A percentile compares a stretch with the other conserved stretches of the same genome.
phyloP scores from a whole-genome alignment of 2,329 filamentous ascomycete species.

The Aspergillus phoenicis region DNA sequence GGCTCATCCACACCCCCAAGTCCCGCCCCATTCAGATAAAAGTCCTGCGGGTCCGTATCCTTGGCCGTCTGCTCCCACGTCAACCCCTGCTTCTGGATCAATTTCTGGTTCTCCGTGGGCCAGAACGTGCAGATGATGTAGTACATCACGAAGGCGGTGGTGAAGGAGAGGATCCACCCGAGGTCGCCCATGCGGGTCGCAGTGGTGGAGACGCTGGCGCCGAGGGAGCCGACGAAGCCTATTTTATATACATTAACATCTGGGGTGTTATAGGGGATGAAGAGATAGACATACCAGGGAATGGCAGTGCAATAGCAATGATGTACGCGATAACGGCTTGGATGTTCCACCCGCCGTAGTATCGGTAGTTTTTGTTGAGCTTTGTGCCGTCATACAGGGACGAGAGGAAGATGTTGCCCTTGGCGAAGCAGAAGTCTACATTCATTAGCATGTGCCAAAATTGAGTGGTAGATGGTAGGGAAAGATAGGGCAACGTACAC shows the following conservation, averaged over 20 bases:
- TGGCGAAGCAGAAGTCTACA: conserved; percentile 1
- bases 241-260: background rate
- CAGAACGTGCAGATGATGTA: conserved; percentile 1
- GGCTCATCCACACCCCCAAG: background rate
- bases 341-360: conserved; percentile 6
- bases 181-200: conserved; percentile 7
- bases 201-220: background rate
- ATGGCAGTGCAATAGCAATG: conserved; percentile 4
- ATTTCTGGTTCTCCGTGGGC: conserved; percentile 1
- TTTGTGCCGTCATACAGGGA: conserved; percentile 4
- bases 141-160: background rate
- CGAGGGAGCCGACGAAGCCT: conserved; percentile 6
- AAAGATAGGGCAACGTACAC: background rate
- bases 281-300: background rate
- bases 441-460: background rate
- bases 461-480: background rate
- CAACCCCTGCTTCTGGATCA: background rate
- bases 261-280: background rate
- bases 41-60: background rate
- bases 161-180: conserved; percentile 6
- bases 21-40: background rate
- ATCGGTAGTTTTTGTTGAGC: conserved; percentile 9
- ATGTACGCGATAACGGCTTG: conserved; percentile 7
- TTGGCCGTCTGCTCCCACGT: background rate
- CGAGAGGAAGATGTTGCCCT: conserved; percentile 5